Base-by-base conservation (phyloP, 78 protist genomes). In the Dictyostelium capitatum region DNA sequence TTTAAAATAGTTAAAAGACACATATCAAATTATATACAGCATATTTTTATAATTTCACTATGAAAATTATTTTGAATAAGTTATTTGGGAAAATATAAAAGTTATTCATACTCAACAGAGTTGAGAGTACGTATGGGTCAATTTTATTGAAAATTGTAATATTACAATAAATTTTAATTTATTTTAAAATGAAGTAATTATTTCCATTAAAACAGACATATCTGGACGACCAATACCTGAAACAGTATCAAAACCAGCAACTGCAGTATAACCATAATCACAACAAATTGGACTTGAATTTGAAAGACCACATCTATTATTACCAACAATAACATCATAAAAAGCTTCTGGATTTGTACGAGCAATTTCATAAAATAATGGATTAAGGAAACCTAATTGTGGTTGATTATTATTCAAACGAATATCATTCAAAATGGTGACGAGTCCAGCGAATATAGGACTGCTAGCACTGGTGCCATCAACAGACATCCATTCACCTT, bases 321-420 rank as follows among this genome's bases (percentile, higher is more conserved):
- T 59, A 77, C 98, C 98, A 25, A 53, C 47, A 15, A 32, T 46
- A 4, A 97, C 82, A 75, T 97, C 98, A 56, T 72, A 46, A 91
- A 93, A 95, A 28, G 95, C 85, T 28, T 78, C 85, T 59, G 95
- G 95, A 77, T 75, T 65, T 6, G 79, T 67, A 10, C 17, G 12
- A 10, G 87, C 56, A 50, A 84, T 69, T 83, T 78, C 81, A 37
- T 93, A 93, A 70, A 93, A 54, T 25, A 81, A 46, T 65, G 96
- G 96, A 56, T 93, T 93, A 41, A 93, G 20, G 70, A 93, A 93
- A 59, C 96, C 96, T 8, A 93, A 12, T 75, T 77, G 77, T 75
- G 83, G 69, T 25, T n/a, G 28, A 43, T 80, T 80, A 15, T 73
- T 79, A 41, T 93, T 77, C 41, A 84, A 23, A 41, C 92, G 12